Percentiles rank a stretch among this genome's conserved stretches.
Evolutionary conservation across 2,329 filamentous ascomycete genomes (phyloP).

Genomic region (Ophiostoma australiae): DNA sequence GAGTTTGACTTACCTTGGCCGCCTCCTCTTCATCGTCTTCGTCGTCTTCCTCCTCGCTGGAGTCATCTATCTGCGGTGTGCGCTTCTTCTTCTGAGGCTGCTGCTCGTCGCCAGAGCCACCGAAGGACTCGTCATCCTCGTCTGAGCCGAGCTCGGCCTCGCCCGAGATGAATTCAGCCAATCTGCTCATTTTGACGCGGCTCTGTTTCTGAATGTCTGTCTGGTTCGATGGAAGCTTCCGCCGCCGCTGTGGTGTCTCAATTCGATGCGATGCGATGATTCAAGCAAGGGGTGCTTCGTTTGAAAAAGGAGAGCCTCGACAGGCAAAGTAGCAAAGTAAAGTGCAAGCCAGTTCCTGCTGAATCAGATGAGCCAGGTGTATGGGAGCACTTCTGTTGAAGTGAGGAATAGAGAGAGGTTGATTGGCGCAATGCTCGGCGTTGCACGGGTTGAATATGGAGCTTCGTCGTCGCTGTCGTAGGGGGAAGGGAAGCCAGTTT

Average conservation of each 20-base stretch:
- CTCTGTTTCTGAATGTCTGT: neutral
- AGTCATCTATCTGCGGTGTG: slow-evolving; percentile 62
- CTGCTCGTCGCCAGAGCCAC: slow-evolving; percentile 74
- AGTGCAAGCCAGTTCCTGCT: slow-evolving; percentile 9
- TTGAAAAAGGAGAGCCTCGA: slow-evolving; percentile 10
- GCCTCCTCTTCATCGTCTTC: slow-evolving; percentile 87
- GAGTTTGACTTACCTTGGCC: slow-evolving; percentile 52
- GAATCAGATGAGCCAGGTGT: neutral
- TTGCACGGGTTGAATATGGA: slow-evolving; percentile 15
- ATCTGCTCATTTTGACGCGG: slow-evolving; percentile 52
- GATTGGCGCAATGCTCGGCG: slow-evolving; percentile 16
- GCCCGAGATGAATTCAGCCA: slow-evolving; percentile 74
- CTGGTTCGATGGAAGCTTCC: slow-evolving; percentile 7
- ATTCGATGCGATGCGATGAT: neutral
- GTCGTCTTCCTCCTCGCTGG: slow-evolving; percentile 86
- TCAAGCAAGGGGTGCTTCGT: slow-evolving; percentile 5
- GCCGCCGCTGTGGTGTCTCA: neutral
- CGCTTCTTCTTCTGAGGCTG: slow-evolving; percentile 45
- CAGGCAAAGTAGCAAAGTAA: neutral
- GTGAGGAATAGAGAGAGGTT: neutral
- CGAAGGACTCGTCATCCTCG: slow-evolving; percentile 77
- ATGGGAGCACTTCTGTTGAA: neutral
- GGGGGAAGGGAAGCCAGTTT: slow-evolving; percentile 16
- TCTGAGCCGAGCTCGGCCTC: slow-evolving; percentile 83
- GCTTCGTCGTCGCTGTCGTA: slow-evolving; percentile 16